Percentiles rank a stretch among this genome's conserved stretches.
Conservation (phyloP, 345 rosid genomes). For the Aegle marmelos region DNA sequence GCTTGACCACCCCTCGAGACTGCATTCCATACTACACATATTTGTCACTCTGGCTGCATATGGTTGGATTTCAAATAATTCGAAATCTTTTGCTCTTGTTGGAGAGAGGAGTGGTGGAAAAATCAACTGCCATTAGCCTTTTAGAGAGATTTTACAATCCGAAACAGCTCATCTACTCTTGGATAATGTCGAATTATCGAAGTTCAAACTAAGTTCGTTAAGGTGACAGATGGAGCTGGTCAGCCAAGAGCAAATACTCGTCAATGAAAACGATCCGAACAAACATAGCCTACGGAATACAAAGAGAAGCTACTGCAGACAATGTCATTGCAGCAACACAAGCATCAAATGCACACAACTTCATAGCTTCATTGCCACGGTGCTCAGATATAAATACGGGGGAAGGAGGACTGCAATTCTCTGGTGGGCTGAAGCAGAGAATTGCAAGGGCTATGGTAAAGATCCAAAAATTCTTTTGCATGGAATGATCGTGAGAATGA, state of each 20-base stretch:
- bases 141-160: constrained; percentile 72
- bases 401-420: constrained; percentile 65
- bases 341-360: constrained; percentile 62
- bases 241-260: constrained; percentile 65
- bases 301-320: constrained; percentile 42
- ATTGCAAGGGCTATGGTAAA: constrained; percentile 60
- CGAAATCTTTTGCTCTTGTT: constrained; percentile 42
- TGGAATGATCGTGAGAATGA: not conserved
- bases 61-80: too few species aligned
- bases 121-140: constrained; percentile 63
- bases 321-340: constrained; percentile 53
- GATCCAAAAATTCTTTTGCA: constrained; percentile 61
- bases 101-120: constrained; percentile 79
- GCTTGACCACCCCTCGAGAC: constrained; percentile 60
- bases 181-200: constrained; percentile 37
- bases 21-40: constrained; percentile 26
- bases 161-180: constrained; percentile 43
- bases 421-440: constrained; percentile 69
- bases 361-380: constrained; percentile 54
- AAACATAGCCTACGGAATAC: constrained; percentile 63
- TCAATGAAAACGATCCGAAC: constrained; percentile 59
- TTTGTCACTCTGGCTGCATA: not conserved
- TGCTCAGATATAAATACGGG: constrained; percentile 62
- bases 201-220: constrained; percentile 44
- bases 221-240: constrained; percentile 71